Base-by-base conservation (phyloP, 495 filamentous ascomycete genomes). In the Pyrenula aspistea region DNA sequence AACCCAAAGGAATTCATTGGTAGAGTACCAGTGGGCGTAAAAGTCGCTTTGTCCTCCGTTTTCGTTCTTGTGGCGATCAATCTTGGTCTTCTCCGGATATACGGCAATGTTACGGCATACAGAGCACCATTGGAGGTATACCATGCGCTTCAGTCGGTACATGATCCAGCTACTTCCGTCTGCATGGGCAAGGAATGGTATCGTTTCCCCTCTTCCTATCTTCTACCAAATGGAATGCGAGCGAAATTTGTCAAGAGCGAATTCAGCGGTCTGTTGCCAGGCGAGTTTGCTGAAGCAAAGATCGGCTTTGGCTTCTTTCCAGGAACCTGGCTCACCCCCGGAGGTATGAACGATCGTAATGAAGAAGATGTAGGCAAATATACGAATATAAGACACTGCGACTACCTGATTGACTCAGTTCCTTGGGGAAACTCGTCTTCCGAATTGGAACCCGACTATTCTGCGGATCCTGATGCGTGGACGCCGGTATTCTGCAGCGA, bases 101-200 rank as follows among this genome's bases (percentile, higher is more conserved):
- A 87, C n/a, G 92, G 91, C n/a, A 78, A 88, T 49, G 82, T 88
- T 52, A 86, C 81, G 2, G 92, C 82, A 12, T 99, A 97, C 67
- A 84, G 81, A 22, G 92, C 94, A 1, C 91, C 94, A 0, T 67
- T 99, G 24, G 77, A 83, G 23, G 71, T 97, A 8, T 94, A 95
- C 62, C 71, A 71, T 24, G 72, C 81, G 0, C 68, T 82, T 24
- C 76, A 82, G 50, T 59, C 68, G 20, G 62, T 67, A 22, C 77
- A 71, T 19, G 66, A 73, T 2, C 64, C 67, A 1, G 84, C 83
- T n/a, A 84, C 84, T 50, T 82, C 73, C 24, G 81, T 99, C 2
- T 99, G 94, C 69, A 79, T 96, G 51, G 91, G 87, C 49, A 97
- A 96, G 67, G 94, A 99, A 67, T 99, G 94, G 94, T 96, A 99